Base-by-base conservation (phyloP, 805 yeast genomes). In the Sporopachydermia lactativora region DNA sequence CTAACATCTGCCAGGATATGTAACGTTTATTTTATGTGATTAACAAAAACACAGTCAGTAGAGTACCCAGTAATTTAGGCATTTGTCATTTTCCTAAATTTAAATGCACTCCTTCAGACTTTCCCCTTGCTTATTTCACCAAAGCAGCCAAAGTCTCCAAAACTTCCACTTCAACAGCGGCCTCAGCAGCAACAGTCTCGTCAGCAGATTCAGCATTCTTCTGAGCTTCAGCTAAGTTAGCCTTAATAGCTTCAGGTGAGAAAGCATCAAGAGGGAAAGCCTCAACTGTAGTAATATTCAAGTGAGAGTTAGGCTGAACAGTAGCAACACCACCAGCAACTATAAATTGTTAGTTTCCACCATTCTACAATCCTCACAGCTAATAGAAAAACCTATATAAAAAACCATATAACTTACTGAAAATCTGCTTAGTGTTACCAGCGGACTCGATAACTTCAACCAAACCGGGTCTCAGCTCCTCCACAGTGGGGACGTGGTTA, bases 321-420 rank as follows among this genome's bases (percentile, higher is more conserved):
- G 95, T 76, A 45, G 96, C 97, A 57, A 89, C 82, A 52, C 98
- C 98, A 51, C 97, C 97, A 47, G 94, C 75, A 50, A 89, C 86
- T 50, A 28, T 17, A 4, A 19, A n/a, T n/a, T n/a, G n/a, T n/a
- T n/a, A n/a, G n/a, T n/a, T n/a, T n/a, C n/a, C n/a, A n/a, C n/a
- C n/a, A n/a, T n/a, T n/a, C n/a, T n/a, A n/a, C n/a, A n/a, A n/a
- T n/a, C n/a, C n/a, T n/a, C n/a, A n/a, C n/a, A n/a, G n/a, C n/a
- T n/a, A n/a, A n/a, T n/a, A n/a, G n/a, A n/a, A n/a, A n/a, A n/a
- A n/a, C n/a, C n/a, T n/a, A n/a, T n/a, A n/a, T n/a, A n/a, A n/a
- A n/a, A n/a, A n/a, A n/a, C n/a, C n/a, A n/a, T n/a, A n/a, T 6
- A 8, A 37, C 54, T 15, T 39, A 50, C 54, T 49, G 54, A 89